Conservation (phyloP, 768 basidiomycete species). For the Boletus sp. region DNA sequence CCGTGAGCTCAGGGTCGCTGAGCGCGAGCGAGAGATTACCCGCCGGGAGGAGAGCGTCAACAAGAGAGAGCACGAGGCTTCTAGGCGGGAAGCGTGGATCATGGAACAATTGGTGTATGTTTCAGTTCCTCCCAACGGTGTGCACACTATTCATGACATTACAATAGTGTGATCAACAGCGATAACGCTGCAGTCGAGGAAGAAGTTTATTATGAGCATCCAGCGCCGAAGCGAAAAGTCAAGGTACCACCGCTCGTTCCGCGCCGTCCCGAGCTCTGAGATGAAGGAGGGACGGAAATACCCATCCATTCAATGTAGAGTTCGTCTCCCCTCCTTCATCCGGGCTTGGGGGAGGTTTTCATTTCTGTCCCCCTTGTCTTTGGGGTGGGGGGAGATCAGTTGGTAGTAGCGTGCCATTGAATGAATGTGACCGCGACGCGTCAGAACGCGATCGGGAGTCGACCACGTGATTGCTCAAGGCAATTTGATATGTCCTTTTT, state of each 20-base stretch:
- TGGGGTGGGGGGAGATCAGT: slow-evolving; percentile 37
- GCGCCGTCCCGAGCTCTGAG: slow-evolving; percentile 92
- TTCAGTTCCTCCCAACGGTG: neutral
- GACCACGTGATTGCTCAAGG: slow-evolving; percentile 31
- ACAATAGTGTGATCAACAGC: slow-evolving; percentile 63
- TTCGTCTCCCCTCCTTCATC: slow-evolving; percentile 86
- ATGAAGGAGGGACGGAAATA: slow-evolving; percentile 70
- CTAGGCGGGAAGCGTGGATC: slow-evolving; percentile 85
- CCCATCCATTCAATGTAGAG: slow-evolving; percentile 49
- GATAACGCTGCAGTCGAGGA: slow-evolving; percentile 71
- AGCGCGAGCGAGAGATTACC: slow-evolving; percentile 83
- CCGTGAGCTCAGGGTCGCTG: slow-evolving; percentile 81
- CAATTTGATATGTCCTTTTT: slow-evolving; percentile 33
- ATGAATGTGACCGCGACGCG: slow-evolving; percentile 33
- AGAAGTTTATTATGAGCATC: slow-evolving; percentile 76
- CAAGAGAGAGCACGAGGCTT: slow-evolving; percentile 82
- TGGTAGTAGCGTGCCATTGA: slow-evolving; percentile 27
- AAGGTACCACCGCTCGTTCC: slow-evolving; percentile 85
- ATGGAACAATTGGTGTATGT: slow-evolving; percentile 90
- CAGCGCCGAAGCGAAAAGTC: slow-evolving; percentile 69
- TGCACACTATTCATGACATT: slow-evolving; percentile 6
- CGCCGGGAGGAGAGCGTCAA: slow-evolving; percentile 84
- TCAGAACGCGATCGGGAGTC: slow-evolving; percentile 23
- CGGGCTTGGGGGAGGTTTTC: slow-evolving; percentile 86
- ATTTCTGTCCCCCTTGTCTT: slow-evolving; percentile 72